Evolutionary conservation across 2,329 filamentous ascomycete species (phyloP), one percentile per base, ranked within the genome.

Genomic region (Ustilaginoidea virens): DNA sequence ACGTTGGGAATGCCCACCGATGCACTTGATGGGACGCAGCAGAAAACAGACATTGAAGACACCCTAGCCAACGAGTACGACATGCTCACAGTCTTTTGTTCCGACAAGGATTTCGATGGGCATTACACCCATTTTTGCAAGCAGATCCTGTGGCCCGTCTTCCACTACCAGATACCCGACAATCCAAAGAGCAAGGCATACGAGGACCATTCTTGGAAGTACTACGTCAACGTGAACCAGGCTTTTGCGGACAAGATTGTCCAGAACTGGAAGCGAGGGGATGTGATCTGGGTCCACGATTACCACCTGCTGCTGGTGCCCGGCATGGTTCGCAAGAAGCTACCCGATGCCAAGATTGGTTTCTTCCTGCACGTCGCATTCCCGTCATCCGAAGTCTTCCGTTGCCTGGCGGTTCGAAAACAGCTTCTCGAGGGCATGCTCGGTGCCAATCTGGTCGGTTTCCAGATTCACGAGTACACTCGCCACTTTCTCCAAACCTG

Each of bases 121-220:
- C 86, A 93, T 55, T 96, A 96, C 48, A 73, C 78, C 9, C 86
- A 94, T 54, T 96, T 90, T 50, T 94, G 86, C 74, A 96, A 96
- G 60, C 83, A 87, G 47, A 93, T 96, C 31, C 64, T 96, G 5
- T 96, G 87, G 87, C 87, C 87, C 1, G 86, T 94, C 35, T 92
- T 96, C 53, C 86, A 96, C 55, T 96, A 96, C 52, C 86, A 94
- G 53, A 92, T 96, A 34, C 90, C 87, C 0, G 90, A 96, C 49
- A 92, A 92, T 48, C 87, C 87, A 16, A 93, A 93, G 64, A 94
- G 85, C 70, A 96, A 96, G 53, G 87, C 87, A 0, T 96, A 93
- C 51, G 80, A 92, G 51, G 87, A 96, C 42, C 86, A 96, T 53
- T 94, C 86, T 1, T 96, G 86, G 83, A 70, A 85, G 41, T 92